Evolutionary conservation across 148 eudicot genomes (phyloP).

Genomic region (Nepenthes gracilis): DNA sequence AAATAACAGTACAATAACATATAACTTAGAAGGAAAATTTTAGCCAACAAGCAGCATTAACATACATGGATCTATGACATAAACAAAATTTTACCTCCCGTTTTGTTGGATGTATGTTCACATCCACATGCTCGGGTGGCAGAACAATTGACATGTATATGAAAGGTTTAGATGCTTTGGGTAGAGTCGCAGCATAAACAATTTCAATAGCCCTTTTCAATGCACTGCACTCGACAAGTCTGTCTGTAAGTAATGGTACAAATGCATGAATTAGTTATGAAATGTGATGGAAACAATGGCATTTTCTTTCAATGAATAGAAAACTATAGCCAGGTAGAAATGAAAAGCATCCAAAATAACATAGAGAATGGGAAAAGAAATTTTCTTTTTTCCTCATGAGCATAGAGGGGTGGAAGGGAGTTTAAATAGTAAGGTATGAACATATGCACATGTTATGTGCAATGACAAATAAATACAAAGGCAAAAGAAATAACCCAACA

Average conservation of each 20-base stretch:
- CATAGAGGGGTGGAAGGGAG: no score
- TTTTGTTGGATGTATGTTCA: conserved; percentile 94
- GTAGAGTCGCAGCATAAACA: conserved; percentile 88
- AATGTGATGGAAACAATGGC: neutral
- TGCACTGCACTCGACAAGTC: conserved; percentile 87
- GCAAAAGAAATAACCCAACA: no score
- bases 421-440: no score
- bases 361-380: no score
- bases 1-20: no score
- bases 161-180: conserved; percentile 97
- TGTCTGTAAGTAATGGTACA: conserved; percentile 35
- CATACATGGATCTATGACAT: neutral
- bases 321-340: neutral
- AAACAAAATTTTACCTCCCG: conserved; percentile 49
- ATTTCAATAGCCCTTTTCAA: conserved; percentile 94
- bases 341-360: no score
- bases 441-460: no score
- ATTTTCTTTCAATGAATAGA: neutral
- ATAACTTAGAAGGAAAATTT: no score
- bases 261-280: neutral
- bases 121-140: conserved; percentile 94
- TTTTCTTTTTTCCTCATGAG: no score
- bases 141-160: conserved; percentile 80
- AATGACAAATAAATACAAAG: no score
- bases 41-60: neutral